These are phyloP conservation scores for Kickxella alabastrina DNA, from an alignment of 192 early-diverging fungal species.

Conservation along the genomic window DNA sequence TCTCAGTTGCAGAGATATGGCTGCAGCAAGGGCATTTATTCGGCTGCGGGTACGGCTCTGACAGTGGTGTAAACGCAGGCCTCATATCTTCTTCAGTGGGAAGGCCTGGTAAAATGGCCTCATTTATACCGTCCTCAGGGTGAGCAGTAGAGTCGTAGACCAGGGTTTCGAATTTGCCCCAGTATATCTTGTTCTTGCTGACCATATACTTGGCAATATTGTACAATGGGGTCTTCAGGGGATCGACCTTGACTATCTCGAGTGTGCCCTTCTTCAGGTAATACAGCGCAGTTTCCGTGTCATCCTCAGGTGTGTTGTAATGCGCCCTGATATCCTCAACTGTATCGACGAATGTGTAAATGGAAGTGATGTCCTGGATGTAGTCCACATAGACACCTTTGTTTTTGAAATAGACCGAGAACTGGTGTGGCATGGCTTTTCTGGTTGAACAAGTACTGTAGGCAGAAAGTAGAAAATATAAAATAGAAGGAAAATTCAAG, in stretches of 20 bases:
- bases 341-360: not conserved
- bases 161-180: not conserved
- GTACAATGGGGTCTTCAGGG: not conserved
- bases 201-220: not conserved
- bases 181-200: not conserved
- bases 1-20: not conserved
- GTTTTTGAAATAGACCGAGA: not conserved
- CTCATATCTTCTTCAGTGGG: not conserved
- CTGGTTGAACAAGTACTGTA: not conserved
- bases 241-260: not conserved
- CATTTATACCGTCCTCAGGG: not conserved
- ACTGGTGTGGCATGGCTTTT: not conserved
- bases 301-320: not conserved
- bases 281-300: not conserved
- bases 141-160: not conserved
- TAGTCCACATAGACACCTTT: not conserved
- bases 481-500: not conserved
- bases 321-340: not conserved
- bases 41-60: not conserved
- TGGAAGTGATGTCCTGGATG: not conserved
- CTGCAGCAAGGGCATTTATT: not conserved
- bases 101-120: not conserved
- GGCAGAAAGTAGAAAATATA: not conserved
- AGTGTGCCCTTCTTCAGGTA: not conserved
- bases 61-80: not conserved